phyloP scores from a whole-genome alignment of 2,329 filamentous ascomycete species.

The Fusarium sp. region DNA sequence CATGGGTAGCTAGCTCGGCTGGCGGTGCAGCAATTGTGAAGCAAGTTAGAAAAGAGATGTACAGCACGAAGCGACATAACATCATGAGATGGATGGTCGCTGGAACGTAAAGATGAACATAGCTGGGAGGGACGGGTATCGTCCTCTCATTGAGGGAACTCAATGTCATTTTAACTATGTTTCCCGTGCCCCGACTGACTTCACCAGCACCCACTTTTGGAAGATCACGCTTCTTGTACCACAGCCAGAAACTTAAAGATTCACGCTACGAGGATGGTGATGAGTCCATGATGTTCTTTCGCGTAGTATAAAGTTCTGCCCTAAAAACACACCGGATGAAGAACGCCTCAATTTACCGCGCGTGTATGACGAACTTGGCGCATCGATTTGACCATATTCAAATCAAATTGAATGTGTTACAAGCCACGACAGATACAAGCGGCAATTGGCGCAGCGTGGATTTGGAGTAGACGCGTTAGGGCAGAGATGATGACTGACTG shows the following conservation, averaged over 20 bases:
- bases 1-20: neutral
- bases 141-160: neutral
- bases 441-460: accelerated
- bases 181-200: neutral
- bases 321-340: too few relatives aligned
- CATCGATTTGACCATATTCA: neutral
- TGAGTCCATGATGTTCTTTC: neutral
- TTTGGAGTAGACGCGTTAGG: neutral
- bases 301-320: neutral
- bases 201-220: neutral
- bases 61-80: neutral
- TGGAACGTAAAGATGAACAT: too few relatives aligned
- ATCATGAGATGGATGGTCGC: neutral
- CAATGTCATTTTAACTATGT: too few relatives aligned
- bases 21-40: neutral
- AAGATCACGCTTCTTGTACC: neutral
- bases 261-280: neutral
- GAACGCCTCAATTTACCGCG: neutral
- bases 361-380: neutral
- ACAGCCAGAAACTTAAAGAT: too few relatives aligned
- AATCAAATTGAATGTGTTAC: neutral
- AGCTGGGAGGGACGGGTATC: neutral
- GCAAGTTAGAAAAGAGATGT: neutral
- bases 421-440: neutral
- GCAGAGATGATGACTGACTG: neutral